Percentiles rank a stretch among this genome's conserved stretches.
Conservation (phyloP, 1,284 basidiomycete species). For the Tilletia walkeri region DNA sequence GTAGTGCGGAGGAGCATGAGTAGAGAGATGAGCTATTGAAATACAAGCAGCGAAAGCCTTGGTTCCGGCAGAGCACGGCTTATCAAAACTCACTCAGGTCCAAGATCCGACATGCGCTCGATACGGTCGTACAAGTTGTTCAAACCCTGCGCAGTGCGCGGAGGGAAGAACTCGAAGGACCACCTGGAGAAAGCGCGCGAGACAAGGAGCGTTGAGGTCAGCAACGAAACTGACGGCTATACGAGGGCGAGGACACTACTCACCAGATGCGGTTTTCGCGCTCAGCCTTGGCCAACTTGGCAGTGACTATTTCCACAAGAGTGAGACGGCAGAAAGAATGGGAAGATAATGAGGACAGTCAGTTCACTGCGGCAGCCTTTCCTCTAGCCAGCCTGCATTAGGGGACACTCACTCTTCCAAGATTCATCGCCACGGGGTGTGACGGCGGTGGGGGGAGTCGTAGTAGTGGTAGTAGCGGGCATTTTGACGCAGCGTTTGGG, state of each 20-base stretch:
- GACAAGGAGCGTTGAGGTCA: too few relatives aligned
- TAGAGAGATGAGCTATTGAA: too few relatives aligned
- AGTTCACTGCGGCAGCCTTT: neutral
- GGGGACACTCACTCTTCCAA: conserved; percentile 23
- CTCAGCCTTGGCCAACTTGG: conserved; percentile 54
- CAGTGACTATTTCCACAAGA: conserved; percentile 34
- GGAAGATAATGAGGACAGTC: neutral
- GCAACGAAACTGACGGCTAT: too few relatives aligned
- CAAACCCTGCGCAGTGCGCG: conserved; percentile 79
- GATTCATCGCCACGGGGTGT: neutral
- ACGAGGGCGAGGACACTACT: neutral
- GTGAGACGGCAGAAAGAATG: too few relatives aligned
- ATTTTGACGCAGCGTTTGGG: neutral
- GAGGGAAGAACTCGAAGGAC: conserved; percentile 92
- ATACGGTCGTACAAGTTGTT: conserved; percentile 69
- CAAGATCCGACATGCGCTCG: conserved; percentile 91
- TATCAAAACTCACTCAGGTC: conserved; percentile 80
- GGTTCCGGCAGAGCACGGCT: conserved; percentile 50
- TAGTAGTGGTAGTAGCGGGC: neutral
- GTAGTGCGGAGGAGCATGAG: neutral
- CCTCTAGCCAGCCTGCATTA: neutral
- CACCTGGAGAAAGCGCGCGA: conserved; percentile 26
- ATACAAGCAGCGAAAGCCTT: too few relatives aligned
- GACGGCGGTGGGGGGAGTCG: neutral
- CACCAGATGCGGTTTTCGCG: conserved; percentile 50